phyloP scores from a whole-genome alignment of 176 grass and related monocot species.

The Aegilops umbellulata region DNA sequence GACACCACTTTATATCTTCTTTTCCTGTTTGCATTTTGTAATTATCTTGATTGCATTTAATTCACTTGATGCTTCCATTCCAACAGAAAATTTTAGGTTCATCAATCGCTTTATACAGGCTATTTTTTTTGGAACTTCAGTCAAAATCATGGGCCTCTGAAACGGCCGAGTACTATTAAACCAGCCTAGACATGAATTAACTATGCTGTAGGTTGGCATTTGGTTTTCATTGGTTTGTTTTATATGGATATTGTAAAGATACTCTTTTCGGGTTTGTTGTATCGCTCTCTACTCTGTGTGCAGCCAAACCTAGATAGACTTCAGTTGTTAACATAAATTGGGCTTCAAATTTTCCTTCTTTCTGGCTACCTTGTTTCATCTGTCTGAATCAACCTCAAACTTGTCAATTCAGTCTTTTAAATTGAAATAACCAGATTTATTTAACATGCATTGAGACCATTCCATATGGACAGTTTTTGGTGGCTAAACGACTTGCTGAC shows the following conservation, averaged over 20 bases:
- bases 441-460: not conserved
- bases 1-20: not conserved
- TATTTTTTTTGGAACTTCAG: conserved; percentile 19
- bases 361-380: not conserved
- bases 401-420: not conserved
- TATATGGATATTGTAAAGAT: not conserved
- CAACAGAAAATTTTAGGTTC: conserved; percentile 20
- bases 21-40: conserved; percentile 9
- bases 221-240: conserved; percentile 5
- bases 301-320: not conserved
- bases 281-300: not conserved
- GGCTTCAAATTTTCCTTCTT: not conserved
- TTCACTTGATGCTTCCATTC: conserved; percentile 30
- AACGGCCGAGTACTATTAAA: not conserved
- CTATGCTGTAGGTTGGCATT: not conserved
- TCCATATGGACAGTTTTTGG: not conserved
- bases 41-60: not conserved
- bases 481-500: not conserved
- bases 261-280: not conserved
- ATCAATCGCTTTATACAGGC: not conserved
- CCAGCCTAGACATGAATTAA: not conserved
- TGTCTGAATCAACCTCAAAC: not conserved
- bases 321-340: not conserved
- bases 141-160: conserved; percentile 14
- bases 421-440: conserved; percentile 6